phyloP scores from a whole-genome alignment of 148 eudicot genomes.

The Diospyros lotus region DNA sequence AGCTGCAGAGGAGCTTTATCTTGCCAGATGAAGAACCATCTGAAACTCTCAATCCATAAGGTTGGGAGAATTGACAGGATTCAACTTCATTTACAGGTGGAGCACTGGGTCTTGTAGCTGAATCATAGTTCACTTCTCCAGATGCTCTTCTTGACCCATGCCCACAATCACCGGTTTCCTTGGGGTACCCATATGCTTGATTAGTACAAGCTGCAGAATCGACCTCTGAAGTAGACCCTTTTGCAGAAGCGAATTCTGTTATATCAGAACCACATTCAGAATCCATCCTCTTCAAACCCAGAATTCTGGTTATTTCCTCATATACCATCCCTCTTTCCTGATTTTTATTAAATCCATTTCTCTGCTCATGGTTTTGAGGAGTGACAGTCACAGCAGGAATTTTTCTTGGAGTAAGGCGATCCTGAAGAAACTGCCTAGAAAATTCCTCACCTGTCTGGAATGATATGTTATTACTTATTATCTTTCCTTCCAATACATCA shows the following conservation, averaged over 20 bases:
- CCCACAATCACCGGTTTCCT: slow-evolving; percentile 30
- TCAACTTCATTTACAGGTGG: slow-evolving; percentile 36
- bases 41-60: slow-evolving; percentile 37
- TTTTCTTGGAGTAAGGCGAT: slow-evolving; percentile 41
- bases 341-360: slow-evolving; percentile 34
- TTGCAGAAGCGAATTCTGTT: slow-evolving; percentile 52
- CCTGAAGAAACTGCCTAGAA: slow-evolving; percentile 59
- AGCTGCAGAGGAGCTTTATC: slow-evolving; percentile 86
- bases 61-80: slow-evolving; percentile 28
- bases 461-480: slow-evolving; percentile 48
- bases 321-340: slow-evolving; percentile 42
- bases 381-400: slow-evolving; percentile 25
- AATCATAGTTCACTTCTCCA: slow-evolving; percentile 25
- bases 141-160: slow-evolving; percentile 30
- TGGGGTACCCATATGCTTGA: slow-evolving; percentile 19
- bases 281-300: slow-evolving; percentile 67
- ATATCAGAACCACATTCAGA: slow-evolving; percentile 59
- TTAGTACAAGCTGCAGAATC: slow-evolving; percentile 33
- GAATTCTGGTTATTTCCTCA: slow-evolving; percentile 58
- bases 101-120: slow-evolving; percentile 28
- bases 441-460: slow-evolving; percentile 72
- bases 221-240: slow-evolving; percentile 39
- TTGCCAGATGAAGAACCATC: slow-evolving; percentile 62
- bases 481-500: slow-evolving; percentile 27
- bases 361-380: slow-evolving; percentile 32